These are phyloP conservation scores for Bryum argenteum DNA, from an alignment of 225 moss, liverwort and hornwort genomes.

Conservation along the genomic window DNA sequence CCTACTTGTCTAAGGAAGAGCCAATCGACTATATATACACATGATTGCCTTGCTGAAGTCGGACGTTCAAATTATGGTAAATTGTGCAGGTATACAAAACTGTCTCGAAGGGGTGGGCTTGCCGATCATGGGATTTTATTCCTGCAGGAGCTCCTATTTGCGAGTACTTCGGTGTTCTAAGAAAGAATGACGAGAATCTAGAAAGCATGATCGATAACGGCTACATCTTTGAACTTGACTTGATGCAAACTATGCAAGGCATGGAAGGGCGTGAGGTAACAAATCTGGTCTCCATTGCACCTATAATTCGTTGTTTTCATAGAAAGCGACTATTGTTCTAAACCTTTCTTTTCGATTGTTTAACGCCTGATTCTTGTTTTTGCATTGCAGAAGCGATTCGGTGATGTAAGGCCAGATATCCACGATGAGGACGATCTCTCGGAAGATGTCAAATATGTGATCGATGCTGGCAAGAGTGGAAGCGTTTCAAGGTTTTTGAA, in stretches of 20 bases:
- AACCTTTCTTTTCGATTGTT: not conserved
- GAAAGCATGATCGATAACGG: constrained; percentile 71
- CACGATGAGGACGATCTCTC: constrained; percentile 38
- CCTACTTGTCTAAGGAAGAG: no score
- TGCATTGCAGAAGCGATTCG: constrained; percentile 54
- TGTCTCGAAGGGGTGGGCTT: constrained; percentile 67
- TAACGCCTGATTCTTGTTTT: not conserved
- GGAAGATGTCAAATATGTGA: constrained; percentile 47
- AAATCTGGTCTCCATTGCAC: not conserved
- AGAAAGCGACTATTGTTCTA: not conserved
- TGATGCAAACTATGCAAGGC: constrained; percentile 65
- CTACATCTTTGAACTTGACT: constrained; percentile 68
- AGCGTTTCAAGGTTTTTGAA: constrained; percentile 68
- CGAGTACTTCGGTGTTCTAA: constrained; percentile 64
- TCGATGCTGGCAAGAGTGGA: constrained; percentile 67
- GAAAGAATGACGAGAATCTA: constrained; percentile 56
- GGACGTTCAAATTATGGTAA: constrained; percentile 6
- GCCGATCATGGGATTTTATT: constrained; percentile 70
- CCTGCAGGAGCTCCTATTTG: constrained; percentile 70
- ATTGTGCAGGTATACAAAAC: constrained; percentile 60
- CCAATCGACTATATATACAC: not conserved
- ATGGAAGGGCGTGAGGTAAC: constrained; percentile 65
- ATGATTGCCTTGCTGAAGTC: constrained; percentile 6
- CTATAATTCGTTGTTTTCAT: not conserved
- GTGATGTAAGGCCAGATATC: constrained; percentile 42